Base-by-base conservation (phyloP, 495 filamentous ascomycete species). In the Penicillium fimorum region DNA sequence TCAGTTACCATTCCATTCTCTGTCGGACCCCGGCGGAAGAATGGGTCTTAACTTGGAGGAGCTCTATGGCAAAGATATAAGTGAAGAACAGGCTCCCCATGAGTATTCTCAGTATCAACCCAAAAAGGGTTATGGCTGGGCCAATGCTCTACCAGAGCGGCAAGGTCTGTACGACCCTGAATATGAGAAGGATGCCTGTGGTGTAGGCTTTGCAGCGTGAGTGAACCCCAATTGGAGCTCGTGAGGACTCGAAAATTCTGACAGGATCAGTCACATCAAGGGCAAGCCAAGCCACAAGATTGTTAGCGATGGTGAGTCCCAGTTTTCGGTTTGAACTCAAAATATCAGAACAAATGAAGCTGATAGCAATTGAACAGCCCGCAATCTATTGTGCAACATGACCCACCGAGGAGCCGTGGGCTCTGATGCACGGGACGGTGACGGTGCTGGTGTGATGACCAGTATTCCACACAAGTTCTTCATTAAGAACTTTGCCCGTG, bases 401-500 rank as follows among this genome's bases (percentile, higher is more conserved):
- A 97, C 94, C 82, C 94, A 99, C 78, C 87, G 94, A 69, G 94
- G 94, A 77, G 94, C 94, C 53, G 94, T 99, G 65, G 94, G 94
- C 55, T 97, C 94, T 11, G 94, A 99, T 79, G 92, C 90, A 53
- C 88, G 94, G 73, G 94, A 99, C 72, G 94, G 94, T 63, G 94
- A 99, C 65, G 94, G 94, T 71, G 94, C 94, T 58, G 94, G 94
- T 80, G 92, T 97, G 61, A 99, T 99, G 94, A 97, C 94, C 55
- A 97, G 93, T 37, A 96, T 99, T 64, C 94, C 94, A 15, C 94
- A 99, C 79, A 95, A 87, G 71, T 99, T 99, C 75, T 99, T 99
- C 72, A 78, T 96, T 63, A 99, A 99, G 77, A 96, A 97, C 71
- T 97, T 99, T 68, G 92, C 89, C 70, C 86, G 88, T 47, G 89